A percentile compares a stretch with the other conserved stretches of the same genome.
These are phyloP conservation scores for Parmelia sp. DNA, from an alignment of 495 filamentous ascomycete genomes.

Conservation along the genomic window DNA sequence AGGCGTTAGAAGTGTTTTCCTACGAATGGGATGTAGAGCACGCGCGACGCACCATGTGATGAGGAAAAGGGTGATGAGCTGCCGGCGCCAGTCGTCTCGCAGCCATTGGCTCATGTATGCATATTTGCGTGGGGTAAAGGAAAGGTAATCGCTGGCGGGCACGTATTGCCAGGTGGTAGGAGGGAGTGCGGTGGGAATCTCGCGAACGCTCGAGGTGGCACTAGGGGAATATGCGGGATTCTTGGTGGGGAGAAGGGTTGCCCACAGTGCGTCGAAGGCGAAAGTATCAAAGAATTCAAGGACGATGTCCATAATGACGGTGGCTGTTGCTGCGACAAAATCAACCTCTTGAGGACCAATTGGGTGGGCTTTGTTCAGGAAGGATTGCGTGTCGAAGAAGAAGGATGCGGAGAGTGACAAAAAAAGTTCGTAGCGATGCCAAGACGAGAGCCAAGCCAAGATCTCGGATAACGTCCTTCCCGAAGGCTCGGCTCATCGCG, in stretches of 20 bases:
- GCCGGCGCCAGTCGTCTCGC: constrained; percentile 73
- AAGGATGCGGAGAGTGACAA: too few relatives aligned
- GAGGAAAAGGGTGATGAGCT: constrained; percentile 66
- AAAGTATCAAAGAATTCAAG: constrained; percentile 81
- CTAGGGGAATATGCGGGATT: constrained; percentile 21
- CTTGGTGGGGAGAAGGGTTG: constrained; percentile 55
- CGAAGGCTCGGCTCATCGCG: too few relatives aligned
- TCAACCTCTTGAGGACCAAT: too few relatives aligned
- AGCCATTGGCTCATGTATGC: constrained; percentile 77
- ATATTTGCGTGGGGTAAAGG: constrained; percentile 62
- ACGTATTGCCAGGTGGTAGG: too few relatives aligned
- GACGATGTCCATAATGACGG: constrained; percentile 77
- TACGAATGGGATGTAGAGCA: background rate
- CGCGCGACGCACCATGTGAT: constrained; percentile 67
- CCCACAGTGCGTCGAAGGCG: constrained; percentile 75
- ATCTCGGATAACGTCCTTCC: too few relatives aligned
- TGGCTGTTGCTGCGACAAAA: too few relatives aligned
- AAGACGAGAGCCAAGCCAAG: too few relatives aligned
- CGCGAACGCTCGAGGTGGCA: constrained; percentile 35
- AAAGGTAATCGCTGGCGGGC: too few relatives aligned
- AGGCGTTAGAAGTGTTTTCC: constrained; percentile 4
- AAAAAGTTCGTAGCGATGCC: too few relatives aligned
- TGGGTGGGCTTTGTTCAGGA: too few relatives aligned
- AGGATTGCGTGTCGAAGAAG: too few relatives aligned
- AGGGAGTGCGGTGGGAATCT: constrained; percentile 52